phyloP scores from a whole-genome alignment of 108 stramenopile genomes.

The Cyclotella atomus region DNA sequence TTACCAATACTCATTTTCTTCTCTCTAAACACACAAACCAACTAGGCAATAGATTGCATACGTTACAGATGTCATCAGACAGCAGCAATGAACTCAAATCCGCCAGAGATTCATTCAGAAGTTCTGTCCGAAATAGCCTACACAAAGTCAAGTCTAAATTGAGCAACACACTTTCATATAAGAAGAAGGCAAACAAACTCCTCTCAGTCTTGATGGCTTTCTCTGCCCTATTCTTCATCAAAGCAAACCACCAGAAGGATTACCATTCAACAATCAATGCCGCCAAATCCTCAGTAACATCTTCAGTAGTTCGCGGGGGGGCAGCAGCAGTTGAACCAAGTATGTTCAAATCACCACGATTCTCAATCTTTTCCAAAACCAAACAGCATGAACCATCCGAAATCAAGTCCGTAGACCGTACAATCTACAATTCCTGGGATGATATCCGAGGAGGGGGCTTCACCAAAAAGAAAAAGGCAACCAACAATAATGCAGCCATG shows the following conservation, averaged over 20 bases:
- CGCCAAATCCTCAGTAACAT: not conserved
- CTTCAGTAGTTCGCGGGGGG: not conserved
- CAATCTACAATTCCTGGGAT: conserved; percentile 43
- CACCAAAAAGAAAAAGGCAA: conserved; percentile 15
- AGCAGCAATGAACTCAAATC: not conserved
- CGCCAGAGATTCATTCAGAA: not conserved
- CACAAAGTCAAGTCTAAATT: not conserved
- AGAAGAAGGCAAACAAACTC: not conserved
- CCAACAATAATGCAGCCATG: conserved; percentile 9
- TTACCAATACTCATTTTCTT: not conserved
- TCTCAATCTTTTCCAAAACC: not conserved
- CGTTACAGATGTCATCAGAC: not conserved
- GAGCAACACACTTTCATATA: not conserved
- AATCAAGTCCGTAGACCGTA: conserved; percentile 23
- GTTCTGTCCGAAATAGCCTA: not conserved
- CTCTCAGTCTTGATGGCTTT: conserved; percentile 1
- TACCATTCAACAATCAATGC: not conserved
- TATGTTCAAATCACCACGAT: not conserved
- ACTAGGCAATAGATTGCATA: not conserved
- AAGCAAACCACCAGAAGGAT: not conserved
- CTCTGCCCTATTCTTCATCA: conserved; percentile 4
- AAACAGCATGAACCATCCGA: conserved; percentile 7
- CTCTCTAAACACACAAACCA: too few species aligned
- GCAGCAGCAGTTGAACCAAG: not conserved
- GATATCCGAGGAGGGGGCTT: conserved; percentile 27